Evolutionary conservation across 1,139 yeast genomes (phyloP), one percentile per base, ranked within the genome.

Genomic region (Pichia sp.): DNA sequence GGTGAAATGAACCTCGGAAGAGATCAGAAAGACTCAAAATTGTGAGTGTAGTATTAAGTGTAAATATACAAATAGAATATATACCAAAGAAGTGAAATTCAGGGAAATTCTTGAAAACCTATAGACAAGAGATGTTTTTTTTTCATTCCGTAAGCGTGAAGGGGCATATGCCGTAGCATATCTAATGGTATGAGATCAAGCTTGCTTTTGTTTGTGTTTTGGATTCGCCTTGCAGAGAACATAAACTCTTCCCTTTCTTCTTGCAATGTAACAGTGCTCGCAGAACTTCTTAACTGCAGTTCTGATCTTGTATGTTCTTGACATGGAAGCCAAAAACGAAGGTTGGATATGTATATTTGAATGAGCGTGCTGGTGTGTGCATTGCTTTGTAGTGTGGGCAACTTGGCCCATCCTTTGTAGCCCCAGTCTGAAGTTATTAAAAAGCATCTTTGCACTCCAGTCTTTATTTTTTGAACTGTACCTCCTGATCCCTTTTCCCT

Each of bases 121-220:
- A 52, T 52, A 52, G 45, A 45, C 51, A 50, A 43, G 53, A 44
- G 31, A 38, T n/a, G 41, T n/a, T n/a, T 36, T 36, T 36, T 36
- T 10, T 10, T 32, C 10, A 8, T 13, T 32, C 13, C 13, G 36
- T 10, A 32, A 13, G 36, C 13, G 36, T 10, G 13, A 32, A 32
- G 10, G 4, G 13, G 10, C 13, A 32, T 10, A 32, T 10, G 36
- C 13, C 13, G 36, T 32, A 32, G 36, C 26, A 23, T 23, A 23
- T 23, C 26, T 23, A 32, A 32, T 32, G 13, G 13, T 10, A 32
- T 10, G 13, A 32, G 13, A 32, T 32, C 72, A 92, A 62, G 97
- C 97, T 73, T 92, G 98, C 73, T 97, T 89, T 72, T 93, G 99
- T 74, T 93, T 93, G 73, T 93, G 99, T 72, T 90, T 90, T 60